A percentile compares a stretch with the other conserved stretches of the same genome.
Evolutionary conservation across 345 rosid genomes (phyloP).

Genomic region (Salix caprea): DNA sequence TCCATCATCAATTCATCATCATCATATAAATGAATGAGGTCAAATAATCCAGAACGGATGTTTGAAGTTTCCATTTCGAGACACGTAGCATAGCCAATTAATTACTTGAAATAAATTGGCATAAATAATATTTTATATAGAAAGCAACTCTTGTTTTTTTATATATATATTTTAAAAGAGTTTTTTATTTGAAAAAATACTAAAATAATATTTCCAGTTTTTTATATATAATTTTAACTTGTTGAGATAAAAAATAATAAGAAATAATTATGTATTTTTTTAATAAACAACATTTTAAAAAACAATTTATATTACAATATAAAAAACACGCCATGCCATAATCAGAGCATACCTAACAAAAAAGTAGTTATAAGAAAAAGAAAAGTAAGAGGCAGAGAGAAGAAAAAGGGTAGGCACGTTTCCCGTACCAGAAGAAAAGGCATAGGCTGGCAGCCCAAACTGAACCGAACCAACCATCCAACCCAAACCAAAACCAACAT

Average conservation of each 20-base stretch:
- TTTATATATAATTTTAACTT: no score
- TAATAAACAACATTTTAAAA: no score
- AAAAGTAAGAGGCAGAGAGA: not conserved
- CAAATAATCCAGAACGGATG: not conserved
- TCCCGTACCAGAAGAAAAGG: not conserved
- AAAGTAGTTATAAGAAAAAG: not conserved
- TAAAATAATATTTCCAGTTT: no score
- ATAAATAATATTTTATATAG: no score
- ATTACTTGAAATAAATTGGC: no score
- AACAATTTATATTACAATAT: no score
- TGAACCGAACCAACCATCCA: not conserved
- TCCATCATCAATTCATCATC: not conserved
- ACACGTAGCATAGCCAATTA: not conserved
- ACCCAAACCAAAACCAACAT: not conserved
- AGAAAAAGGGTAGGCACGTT: slow-evolving; percentile 6
- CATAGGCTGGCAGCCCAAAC: not conserved
- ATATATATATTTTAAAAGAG: no score
- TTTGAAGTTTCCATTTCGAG: not conserved
- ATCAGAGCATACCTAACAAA: not conserved
- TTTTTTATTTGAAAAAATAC: no score
- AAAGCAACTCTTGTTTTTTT: no score
- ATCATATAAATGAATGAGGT: not conserved
- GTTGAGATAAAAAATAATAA: no score
- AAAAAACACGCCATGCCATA: no score
- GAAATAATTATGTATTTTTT: no score